Percentiles rank a stretch among this genome's conserved stretches.
These are phyloP conservation scores for Fistulina hepatica DNA, from an alignment of 1,284 basidiomycete species.

Conservation along the genomic window DNA sequence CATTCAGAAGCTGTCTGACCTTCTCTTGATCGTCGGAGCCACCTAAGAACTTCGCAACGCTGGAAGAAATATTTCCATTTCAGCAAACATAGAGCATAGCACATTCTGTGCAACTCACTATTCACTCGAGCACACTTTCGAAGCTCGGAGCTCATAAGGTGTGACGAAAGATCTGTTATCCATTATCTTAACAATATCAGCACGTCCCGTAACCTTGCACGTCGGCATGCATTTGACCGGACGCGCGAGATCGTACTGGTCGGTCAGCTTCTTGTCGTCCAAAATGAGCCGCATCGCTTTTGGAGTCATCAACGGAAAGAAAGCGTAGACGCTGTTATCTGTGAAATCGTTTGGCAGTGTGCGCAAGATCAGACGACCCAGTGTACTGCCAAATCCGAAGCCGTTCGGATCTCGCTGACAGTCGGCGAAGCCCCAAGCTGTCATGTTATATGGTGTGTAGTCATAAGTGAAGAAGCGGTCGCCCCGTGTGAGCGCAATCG, in stretches of 20 bases:
- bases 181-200: constrained; percentile 42
- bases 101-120: constrained; percentile 33
- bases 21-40: constrained; percentile 37
- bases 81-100: neutral
- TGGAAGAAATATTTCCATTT: too few species aligned
- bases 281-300: constrained; percentile 51
- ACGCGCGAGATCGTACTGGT: constrained; percentile 41
- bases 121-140: constrained; percentile 40
- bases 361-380: constrained; percentile 64
- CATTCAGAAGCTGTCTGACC: constrained; percentile 34
- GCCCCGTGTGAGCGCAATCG: constrained; percentile 75
- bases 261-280: constrained; percentile 42
- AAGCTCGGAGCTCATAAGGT: constrained; percentile 39
- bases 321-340: constrained; percentile 65
- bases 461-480: constrained; percentile 80
- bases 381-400: constrained; percentile 62
- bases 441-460: constrained; percentile 72
- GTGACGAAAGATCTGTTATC: constrained; percentile 36
- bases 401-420: constrained; percentile 59
- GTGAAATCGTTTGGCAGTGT: constrained; percentile 60
- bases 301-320: constrained; percentile 81
- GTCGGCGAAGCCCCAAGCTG: constrained; percentile 73
- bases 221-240: too few species aligned
- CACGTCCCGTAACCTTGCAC: constrained; percentile 41
- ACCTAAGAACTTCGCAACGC: constrained; percentile 44